These are phyloP conservation scores for Fusarium pseudonygamai DNA, from an alignment of 2,329 filamentous ascomycete genomes.

Conservation along the genomic window DNA sequence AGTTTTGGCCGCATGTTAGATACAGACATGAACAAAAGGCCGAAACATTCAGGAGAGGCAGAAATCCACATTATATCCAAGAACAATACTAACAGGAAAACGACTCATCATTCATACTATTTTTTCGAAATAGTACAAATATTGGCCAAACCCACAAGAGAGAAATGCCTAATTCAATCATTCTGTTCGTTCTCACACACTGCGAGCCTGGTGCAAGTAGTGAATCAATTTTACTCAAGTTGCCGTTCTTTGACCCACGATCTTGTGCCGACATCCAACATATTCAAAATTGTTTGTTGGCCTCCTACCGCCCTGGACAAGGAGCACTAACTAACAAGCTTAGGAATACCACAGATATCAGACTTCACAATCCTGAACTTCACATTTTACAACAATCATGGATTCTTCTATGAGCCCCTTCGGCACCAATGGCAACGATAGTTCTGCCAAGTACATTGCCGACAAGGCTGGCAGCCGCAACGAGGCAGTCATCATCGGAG, in stretches of 20 bases:
- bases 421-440: neutral
- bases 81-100: conserved; percentile 6
- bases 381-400: conserved; percentile 6
- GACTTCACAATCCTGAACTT: neutral
- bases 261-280: neutral
- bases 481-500: conserved; percentile 14
- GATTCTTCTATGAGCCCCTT: conserved; percentile 12
- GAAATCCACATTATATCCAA: neutral
- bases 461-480: neutral
- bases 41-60: neutral
- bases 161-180: neutral
- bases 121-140: conserved; percentile 14
- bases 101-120: neutral
- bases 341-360: neutral
- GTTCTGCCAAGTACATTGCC: neutral
- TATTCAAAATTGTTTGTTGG: conserved; percentile 1
- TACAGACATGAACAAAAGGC: conserved; percentile 5
- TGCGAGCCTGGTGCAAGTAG: neutral
- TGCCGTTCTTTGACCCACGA: neutral
- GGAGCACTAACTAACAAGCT: neutral
- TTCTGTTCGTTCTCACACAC: neutral
- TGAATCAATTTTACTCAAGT: neutral
- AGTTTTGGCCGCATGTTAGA: neutral
- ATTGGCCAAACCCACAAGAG: neutral
- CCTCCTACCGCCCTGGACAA: neutral